A percentile compares a stretch with the other conserved stretches of the same genome.
Conservation (phyloP, 805 yeast species). For the Candida sakaeoensis region DNA sequence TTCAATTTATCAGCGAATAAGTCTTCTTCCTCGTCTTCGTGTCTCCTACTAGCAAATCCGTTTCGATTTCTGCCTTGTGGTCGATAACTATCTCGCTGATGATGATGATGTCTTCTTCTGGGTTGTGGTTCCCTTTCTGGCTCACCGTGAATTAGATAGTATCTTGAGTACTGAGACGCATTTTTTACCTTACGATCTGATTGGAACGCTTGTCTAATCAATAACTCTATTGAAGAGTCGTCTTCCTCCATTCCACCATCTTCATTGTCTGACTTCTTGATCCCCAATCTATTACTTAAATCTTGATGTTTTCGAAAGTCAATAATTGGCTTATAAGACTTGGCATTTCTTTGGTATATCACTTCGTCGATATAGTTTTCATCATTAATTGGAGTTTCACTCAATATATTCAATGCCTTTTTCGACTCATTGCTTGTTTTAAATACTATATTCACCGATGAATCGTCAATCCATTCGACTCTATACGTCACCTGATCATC, state of each 20-base stretch:
- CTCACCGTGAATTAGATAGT: constrained; percentile 68
- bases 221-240: constrained; percentile 32
- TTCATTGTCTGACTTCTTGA: constrained; percentile 10
- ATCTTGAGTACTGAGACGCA: constrained; percentile 56
- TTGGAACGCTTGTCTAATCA: constrained; percentile 47
- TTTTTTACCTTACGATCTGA: constrained; percentile 56
- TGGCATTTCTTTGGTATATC: constrained; percentile 37
- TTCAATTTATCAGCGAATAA: constrained; percentile 19
- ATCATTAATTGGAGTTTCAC: constrained; percentile 11
- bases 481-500: constrained; percentile 35
- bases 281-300: constrained; percentile 28
- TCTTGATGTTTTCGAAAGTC: constrained; percentile 29
- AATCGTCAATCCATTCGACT: constrained; percentile 67
- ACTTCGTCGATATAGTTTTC: constrained; percentile 13
- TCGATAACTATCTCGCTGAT: constrained; percentile 13
- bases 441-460: constrained; percentile 54
- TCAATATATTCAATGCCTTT: constrained; percentile 33
- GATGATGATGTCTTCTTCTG: constrained; percentile 11
- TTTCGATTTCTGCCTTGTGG: constrained; percentile 8
- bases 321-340: constrained; percentile 36
- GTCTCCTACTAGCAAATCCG: constrained; percentile 28
- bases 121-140: constrained; percentile 52
- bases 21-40: constrained; percentile 10
- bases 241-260: constrained; percentile 36
- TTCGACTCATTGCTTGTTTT: constrained; percentile 39